phyloP scores from a whole-genome alignment of 768 basidiomycete species.

The Termitomyces sp. region DNA sequence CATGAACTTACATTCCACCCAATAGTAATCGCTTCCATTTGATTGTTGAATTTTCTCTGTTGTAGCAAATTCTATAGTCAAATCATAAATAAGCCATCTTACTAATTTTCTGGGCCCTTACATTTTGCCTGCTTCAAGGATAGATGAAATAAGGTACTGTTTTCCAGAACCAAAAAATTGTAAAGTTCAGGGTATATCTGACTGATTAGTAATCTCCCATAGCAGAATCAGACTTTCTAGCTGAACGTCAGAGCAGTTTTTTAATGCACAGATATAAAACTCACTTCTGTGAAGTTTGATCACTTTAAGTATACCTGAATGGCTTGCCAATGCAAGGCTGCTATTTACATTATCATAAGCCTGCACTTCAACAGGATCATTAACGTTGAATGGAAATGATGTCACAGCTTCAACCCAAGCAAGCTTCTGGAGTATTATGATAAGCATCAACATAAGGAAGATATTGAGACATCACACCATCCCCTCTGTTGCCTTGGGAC shows the following conservation, averaged over 20 bases:
- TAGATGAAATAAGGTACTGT: background rate
- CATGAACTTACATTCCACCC: too few species aligned
- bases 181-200: background rate
- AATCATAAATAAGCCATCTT: too few species aligned
- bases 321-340: too few species aligned
- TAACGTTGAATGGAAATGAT: too few species aligned
- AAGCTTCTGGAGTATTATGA: background rate
- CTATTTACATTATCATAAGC: too few species aligned
- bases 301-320: background rate
- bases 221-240: background rate
- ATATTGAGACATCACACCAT: background rate
- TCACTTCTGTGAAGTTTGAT: background rate
- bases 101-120: background rate
- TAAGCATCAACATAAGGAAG: background rate
- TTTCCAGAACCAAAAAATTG: too few species aligned
- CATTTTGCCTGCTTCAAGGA: background rate
- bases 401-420: background rate
- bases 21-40: too few species aligned
- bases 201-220: background rate
- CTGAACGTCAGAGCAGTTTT: background rate
- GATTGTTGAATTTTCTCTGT: too few species aligned
- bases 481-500: background rate
- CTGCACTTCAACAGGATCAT: too few species aligned
- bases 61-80: background rate
- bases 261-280: background rate